Percentiles rank a stretch among this genome's conserved stretches.
phyloP scores from a whole-genome alignment of 495 filamentous ascomycete genomes.

The Parachaetomium inaequale region DNA sequence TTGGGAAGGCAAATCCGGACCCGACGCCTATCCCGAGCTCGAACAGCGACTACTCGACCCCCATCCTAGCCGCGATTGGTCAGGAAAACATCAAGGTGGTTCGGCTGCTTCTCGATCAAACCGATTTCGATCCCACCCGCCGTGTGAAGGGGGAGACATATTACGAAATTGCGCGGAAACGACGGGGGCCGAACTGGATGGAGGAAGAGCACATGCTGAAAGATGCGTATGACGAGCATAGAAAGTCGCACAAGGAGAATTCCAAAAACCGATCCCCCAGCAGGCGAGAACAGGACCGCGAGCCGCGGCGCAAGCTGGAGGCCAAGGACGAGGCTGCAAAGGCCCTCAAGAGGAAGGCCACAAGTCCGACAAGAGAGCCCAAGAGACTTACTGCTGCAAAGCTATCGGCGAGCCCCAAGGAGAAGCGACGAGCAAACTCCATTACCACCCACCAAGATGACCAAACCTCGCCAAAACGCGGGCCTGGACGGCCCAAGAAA shows the following conservation, averaged over 20 bases:
- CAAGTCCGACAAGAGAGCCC: slow-evolving; percentile 47
- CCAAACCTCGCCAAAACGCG: slow-evolving; percentile 45
- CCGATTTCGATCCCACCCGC: slow-evolving; percentile 72
- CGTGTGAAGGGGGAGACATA: slow-evolving; percentile 71
- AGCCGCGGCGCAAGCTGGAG: slow-evolving; percentile 49
- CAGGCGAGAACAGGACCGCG: slow-evolving; percentile 54
- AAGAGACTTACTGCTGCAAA: slow-evolving; percentile 37
- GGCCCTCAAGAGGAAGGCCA: slow-evolving; percentile 45
- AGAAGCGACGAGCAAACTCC: slow-evolving; percentile 41
- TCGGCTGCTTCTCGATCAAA: slow-evolving; percentile 71
- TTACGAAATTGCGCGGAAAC: slow-evolving; percentile 74
- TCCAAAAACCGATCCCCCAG: slow-evolving; percentile 51
- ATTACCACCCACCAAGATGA: slow-evolving; percentile 39
- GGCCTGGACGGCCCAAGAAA: slow-evolving; percentile 47
- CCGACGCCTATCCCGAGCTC: slow-evolving; percentile 55
- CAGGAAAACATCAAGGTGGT: slow-evolving; percentile 82
- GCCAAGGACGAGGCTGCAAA: slow-evolving; percentile 38
- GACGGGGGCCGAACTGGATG: slow-evolving; percentile 82
- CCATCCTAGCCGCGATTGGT: slow-evolving; percentile 91
- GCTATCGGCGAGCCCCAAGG: slow-evolving; percentile 39
- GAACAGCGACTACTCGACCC: slow-evolving; percentile 66
- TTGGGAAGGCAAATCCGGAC: slow-evolving; percentile 75
- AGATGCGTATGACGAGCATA: slow-evolving; percentile 67
- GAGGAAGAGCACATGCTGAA: slow-evolving; percentile 82
- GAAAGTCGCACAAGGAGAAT: slow-evolving; percentile 41